These are phyloP conservation scores for Pythium sp. DNA, from an alignment of 352 stramenopile genomes.

Conservation along the genomic window DNA sequence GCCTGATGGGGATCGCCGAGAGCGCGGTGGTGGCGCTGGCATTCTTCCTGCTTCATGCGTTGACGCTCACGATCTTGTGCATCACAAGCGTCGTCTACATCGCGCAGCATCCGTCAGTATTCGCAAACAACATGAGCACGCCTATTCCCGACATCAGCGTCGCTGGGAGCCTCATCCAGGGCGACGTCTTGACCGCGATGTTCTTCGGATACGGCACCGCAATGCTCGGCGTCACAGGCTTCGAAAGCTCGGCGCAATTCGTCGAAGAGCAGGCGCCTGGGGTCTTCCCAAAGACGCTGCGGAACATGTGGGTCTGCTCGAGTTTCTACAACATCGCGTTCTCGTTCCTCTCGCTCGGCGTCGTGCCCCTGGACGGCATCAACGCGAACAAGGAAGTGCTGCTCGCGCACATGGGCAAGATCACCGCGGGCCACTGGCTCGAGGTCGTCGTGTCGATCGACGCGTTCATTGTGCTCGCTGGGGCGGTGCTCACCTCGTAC, in stretches of 20 bases:
- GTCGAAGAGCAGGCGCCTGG: constrained; percentile 78
- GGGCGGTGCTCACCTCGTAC: constrained; percentile 74
- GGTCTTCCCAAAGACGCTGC: constrained; percentile 81
- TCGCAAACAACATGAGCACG: constrained; percentile 54
- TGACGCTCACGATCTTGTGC: constrained; percentile 54
- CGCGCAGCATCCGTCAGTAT: constrained; percentile 43
- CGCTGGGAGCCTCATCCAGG: constrained; percentile 21
- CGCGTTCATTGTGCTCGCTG: constrained; percentile 74
- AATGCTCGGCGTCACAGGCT: constrained; percentile 82
- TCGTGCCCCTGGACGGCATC: constrained; percentile 66
- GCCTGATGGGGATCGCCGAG: constrained; percentile 74
- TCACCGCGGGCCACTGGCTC: constrained; percentile 24
- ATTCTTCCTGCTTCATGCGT: constrained; percentile 75
- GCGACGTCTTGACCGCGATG: constrained; percentile 30
- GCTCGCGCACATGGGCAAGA: constrained; percentile 54
- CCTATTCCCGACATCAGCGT: constrained; percentile 37
- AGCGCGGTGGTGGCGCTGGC: constrained; percentile 63
- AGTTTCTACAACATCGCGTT: constrained; percentile 81
- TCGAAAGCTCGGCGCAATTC: constrained; percentile 83
- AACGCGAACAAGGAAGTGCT: constrained; percentile 41
- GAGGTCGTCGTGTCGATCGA: constrained; percentile 47
- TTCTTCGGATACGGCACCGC: constrained; percentile 61
- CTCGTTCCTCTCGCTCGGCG: constrained; percentile 56
- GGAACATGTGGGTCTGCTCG: constrained; percentile 77
- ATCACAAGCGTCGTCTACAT: constrained; percentile 49